Evolutionary conservation across 129 eudicot genomes (phyloP), one percentile per base, ranked within the genome.

Genomic region (Rutidosis leptorrhynchoides): DNA sequence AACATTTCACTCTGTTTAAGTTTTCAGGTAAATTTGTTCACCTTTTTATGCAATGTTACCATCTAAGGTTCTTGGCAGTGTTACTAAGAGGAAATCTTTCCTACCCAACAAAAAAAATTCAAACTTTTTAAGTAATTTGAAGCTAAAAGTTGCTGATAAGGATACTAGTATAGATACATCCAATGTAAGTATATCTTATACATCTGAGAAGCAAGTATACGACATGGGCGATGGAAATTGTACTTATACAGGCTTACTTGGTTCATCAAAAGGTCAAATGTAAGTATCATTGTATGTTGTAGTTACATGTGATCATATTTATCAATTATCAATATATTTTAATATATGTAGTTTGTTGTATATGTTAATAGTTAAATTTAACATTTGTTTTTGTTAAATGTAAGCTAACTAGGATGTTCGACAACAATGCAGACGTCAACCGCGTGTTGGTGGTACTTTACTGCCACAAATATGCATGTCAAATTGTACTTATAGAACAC

Each of bases 401-500:
- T 16, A 0, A 49, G 58, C 67, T 26, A 45, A 70, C 66, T 27
- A 58, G 7, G 43, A 58, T 58, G 52, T 52, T 45, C 11, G 43
- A 35, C 51, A 35, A 52, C 67, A 28, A 40, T 57, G 23, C 77
- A 64, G 71, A 63, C 53, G 46, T 77, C 76, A 62, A 52, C 52
- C 22, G 16, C 63, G 16, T 61, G 56, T 32, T 59, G 74, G 61
- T 75, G 62, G 56, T 43, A 67, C 15, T 60, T 48, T 51, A 62
- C 3, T 27, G 12, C 37, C 75, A 42, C 45, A 62, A 55, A 27
- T 48, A 23, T 63, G 24, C 42, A 56, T 54, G 61, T 68, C 74
- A 25, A 78, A 26, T 60, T 69, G 70, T 42, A 37, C 58, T 63
- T 78, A 75, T 52, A 78, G 76, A 32, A 72, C 80, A 15, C 73